phyloP scores from a whole-genome alignment of 2,329 filamentous ascomycete species.

The Fusarium incarnatum region DNA sequence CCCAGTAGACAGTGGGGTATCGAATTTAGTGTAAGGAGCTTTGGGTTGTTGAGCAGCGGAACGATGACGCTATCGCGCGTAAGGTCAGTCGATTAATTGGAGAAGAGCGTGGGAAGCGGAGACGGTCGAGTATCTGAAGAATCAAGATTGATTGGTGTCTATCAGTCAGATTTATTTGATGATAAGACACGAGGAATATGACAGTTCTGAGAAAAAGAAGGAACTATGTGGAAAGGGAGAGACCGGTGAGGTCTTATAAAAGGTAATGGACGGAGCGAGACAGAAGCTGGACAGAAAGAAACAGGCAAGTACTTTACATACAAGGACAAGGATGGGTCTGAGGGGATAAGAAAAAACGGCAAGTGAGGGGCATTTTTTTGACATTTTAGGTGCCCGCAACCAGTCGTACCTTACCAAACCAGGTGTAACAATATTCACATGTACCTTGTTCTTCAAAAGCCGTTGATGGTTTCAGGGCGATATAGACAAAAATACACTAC shows the following conservation, averaged over 20 bases:
- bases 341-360: conserved; percentile 20
- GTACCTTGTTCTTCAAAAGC: conserved; percentile 17
- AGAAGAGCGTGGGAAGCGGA: conserved; percentile 34
- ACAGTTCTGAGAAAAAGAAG: not conserved
- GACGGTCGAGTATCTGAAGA: conserved; percentile 23
- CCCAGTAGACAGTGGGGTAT: conserved; percentile 44
- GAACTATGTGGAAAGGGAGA: not conserved
- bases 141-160: conserved; percentile 19
- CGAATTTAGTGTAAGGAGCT: conserved; percentile 41
- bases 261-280: conserved; percentile 10
- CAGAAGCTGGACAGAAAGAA: conserved; percentile 26
- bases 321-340: conserved; percentile 21
- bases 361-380: conserved; percentile 34
- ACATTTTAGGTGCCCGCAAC: conserved; percentile 16
- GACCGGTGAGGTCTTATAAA: conserved; percentile 19
- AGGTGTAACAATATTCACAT: conserved; percentile 1
- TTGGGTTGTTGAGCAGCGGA: conserved; percentile 36
- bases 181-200: not conserved
- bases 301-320: not conserved
- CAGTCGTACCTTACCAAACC: conserved; percentile 4
- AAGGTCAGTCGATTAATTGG: conserved; percentile 46
- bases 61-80: conserved; percentile 47
- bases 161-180: conserved; percentile 5
- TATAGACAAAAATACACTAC: not conserved
- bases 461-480: conserved; percentile 14